Conservation (phyloP, 352 stramenopile genomes). For the Phytophthora pini region DNA sequence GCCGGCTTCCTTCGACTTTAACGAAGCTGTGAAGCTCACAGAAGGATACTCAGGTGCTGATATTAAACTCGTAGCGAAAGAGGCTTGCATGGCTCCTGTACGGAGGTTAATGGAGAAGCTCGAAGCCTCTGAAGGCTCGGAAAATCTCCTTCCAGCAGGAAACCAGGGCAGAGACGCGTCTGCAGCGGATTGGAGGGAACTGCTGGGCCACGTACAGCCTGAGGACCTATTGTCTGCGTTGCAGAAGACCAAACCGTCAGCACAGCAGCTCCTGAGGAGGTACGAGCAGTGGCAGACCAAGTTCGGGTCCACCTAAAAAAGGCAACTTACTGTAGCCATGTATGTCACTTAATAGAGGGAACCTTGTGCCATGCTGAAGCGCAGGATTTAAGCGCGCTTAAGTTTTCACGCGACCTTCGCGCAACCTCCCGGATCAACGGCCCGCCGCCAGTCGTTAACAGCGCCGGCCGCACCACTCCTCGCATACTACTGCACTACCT, state of each 20-base stretch:
- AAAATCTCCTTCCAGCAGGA: conserved; percentile 8
- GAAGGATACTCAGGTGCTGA: conserved; percentile 86
- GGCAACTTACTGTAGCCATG: conserved; percentile 36
- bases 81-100: conserved; percentile 86
- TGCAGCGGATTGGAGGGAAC: conserved; percentile 54
- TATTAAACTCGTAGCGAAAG: conserved; percentile 88
- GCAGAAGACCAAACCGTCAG: conserved; percentile 82
- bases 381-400: conserved; percentile 33
- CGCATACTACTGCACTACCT: conserved; percentile 79
- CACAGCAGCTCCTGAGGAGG: conserved; percentile 76
- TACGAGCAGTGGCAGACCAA: conserved; percentile 85
- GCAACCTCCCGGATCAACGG: conserved; percentile 9
- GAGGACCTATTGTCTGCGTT: conserved; percentile 62
- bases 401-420: conserved; percentile 11
- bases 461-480: conserved; percentile 43
- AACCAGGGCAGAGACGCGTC: conserved; percentile 32
- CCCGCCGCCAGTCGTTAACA: conserved; percentile 19
- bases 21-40: conserved; percentile 54
- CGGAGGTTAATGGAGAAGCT: conserved; percentile 72
- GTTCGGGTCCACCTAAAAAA: conserved; percentile 70
- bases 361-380: neutral
- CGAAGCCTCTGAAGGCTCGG: conserved; percentile 50
- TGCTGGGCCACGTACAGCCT: conserved; percentile 67
- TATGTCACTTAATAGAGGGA: conserved; percentile 9
- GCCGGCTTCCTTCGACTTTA: conserved; percentile 54